Conservation (phyloP, 1,284 basidiomycete genomes). For the Taiwanofungus camphoratus region DNA sequence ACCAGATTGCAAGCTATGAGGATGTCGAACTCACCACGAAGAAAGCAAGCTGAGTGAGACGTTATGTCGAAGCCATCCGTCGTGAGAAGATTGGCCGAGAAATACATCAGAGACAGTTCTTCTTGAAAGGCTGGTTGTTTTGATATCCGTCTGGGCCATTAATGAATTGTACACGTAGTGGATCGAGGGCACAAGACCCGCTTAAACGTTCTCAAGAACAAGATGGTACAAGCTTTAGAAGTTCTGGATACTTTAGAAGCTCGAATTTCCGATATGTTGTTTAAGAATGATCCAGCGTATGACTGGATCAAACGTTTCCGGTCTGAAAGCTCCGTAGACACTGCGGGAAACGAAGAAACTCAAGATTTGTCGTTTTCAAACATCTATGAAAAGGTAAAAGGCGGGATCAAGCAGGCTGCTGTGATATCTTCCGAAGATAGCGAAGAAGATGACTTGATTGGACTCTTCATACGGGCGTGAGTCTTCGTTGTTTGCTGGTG, state of each 20-base stretch:
- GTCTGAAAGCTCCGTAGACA: not conserved
- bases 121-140: conserved; percentile 21
- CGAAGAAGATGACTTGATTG: conserved; percentile 25
- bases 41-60: conserved; percentile 20
- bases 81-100: conserved; percentile 25
- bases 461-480: conserved; percentile 18
- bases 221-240: conserved; percentile 24
- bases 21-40: conserved; percentile 16
- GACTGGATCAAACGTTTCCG: conserved; percentile 12
- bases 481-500: conserved; percentile 1
- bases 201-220: conserved; percentile 23
- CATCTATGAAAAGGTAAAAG: not conserved
- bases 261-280: conserved; percentile 19
- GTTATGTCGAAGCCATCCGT: conserved; percentile 28
- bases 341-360: not conserved
- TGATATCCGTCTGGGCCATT: no score
- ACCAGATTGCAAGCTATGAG: conserved; percentile 16
- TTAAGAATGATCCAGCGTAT: conserved; percentile 10
- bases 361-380: not conserved
- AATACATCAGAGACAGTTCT: conserved; percentile 23
- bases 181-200: conserved; percentile 27
- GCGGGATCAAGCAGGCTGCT: not conserved
- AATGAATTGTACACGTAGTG: conserved; percentile 12
- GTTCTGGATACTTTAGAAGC: conserved; percentile 19
- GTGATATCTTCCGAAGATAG: conserved; percentile 2